These are phyloP conservation scores for Ploettnerulaceae sp. DNA, from an alignment of 2,329 filamentous ascomycete genomes.

Conservation along the genomic window DNA sequence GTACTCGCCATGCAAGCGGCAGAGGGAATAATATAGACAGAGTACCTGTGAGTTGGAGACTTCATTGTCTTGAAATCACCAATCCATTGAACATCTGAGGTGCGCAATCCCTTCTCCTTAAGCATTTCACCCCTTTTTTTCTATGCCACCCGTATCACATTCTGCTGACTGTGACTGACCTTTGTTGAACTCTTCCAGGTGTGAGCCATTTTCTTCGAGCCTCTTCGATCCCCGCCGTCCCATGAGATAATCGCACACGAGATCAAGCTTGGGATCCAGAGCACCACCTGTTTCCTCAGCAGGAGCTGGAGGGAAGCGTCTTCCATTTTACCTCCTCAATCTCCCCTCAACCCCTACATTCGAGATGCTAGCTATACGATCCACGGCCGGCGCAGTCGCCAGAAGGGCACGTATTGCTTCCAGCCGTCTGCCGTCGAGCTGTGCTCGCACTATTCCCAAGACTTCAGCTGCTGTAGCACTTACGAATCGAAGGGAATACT, in stretches of 20 bases:
- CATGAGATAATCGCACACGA: constrained; percentile 25
- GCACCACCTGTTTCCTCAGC: constrained; percentile 24
- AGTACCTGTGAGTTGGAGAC: neutral
- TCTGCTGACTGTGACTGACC: neutral
- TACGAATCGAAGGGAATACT: constrained; percentile 28
- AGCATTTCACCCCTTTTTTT: neutral
- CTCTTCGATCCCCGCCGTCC: constrained; percentile 23
- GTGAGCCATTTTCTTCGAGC: constrained; percentile 26
- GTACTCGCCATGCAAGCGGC: neutral
- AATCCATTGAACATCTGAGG: constrained; percentile 19
- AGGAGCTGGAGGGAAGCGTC: constrained; percentile 26
- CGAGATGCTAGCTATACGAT: constrained; percentile 34
- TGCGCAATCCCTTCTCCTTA: constrained; percentile 9
- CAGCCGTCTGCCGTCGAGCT: constrained; percentile 24
- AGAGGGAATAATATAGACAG: constrained; percentile 2
- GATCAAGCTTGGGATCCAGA: constrained; percentile 26
- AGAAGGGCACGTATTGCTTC: constrained; percentile 29
- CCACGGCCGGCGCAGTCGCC: constrained; percentile 29
- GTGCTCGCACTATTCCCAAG: constrained; percentile 27
- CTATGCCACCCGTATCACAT: neutral
- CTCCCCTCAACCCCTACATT: constrained; percentile 20
- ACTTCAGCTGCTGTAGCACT: constrained; percentile 27
- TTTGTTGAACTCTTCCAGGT: constrained; percentile 6
- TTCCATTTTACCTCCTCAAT: constrained; percentile 4
- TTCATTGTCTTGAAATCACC: constrained; percentile 4